Base-by-base conservation (phyloP, 2,329 filamentous ascomycete species). In the Cladophialophora carrionii region DNA sequence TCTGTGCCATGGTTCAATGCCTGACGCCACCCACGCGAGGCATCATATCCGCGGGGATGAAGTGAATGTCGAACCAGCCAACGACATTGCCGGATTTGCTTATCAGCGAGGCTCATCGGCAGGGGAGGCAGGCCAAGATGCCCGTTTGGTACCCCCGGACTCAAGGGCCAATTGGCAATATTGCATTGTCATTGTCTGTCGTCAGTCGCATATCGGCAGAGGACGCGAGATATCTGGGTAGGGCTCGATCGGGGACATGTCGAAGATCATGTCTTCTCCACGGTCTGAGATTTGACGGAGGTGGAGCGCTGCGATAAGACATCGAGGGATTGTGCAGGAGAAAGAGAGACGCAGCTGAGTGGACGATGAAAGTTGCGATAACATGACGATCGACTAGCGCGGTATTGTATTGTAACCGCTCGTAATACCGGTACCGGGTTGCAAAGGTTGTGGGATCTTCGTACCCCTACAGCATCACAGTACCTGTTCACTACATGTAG, bases 241-340 rank as follows among this genome's bases (percentile, higher is more conserved):
- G 29, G 14, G 51, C 14, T 24, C 4, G 26, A 56, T 48, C 17
- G 37, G 3, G 26, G 20, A 52, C 32, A 48, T 24, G 26, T 46
- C 60, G 64, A 61, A 59, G 57, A 62, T 62, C 54, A 31, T 34
- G 52, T 34, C 59, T 62, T 64, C 62, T 67, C 65, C 65, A 64
- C 62, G 65, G 10, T 17, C 4, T 20, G 29, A 56, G 49, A 59
- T 46, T 61, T 20, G 59, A 46, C 53, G 46, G 12, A 24, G n/a
- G 56, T 59, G 62, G 62, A 54, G 46, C 49, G 17, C 12, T 22
- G 37, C 63, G 64, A 66, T 66, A 66, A 66, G 26, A 4, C 24
- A 41, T 12, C n/a, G 37, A n/a, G 37, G 37, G 4, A 41, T 17
- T 43, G 52, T 34, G 52, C 6, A 54, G 24, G 52, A 34, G 9